Conservation (phyloP, 192 early-diverging fungal genomes). For the Coemansia sp. region DNA sequence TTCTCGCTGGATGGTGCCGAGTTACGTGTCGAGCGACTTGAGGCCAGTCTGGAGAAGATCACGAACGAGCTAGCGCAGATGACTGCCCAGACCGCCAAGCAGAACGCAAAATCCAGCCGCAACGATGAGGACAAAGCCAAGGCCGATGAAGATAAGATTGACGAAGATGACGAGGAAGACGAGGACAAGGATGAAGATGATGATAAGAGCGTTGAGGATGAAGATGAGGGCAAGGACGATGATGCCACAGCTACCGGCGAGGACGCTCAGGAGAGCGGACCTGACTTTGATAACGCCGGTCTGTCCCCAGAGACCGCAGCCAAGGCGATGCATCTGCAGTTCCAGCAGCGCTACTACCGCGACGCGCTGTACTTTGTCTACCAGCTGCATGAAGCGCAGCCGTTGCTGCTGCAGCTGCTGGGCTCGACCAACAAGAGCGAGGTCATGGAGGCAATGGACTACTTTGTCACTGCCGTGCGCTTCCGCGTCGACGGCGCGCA, state of each 20-base stretch:
- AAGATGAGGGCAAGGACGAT: slow-evolving; percentile 19
- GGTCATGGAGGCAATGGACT: slow-evolving; percentile 95
- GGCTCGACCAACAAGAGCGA: slow-evolving; percentile 89
- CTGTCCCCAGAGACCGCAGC: slow-evolving; percentile 55
- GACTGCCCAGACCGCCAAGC: slow-evolving; percentile 23
- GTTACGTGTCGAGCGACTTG: slow-evolving; percentile 69
- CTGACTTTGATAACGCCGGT: slow-evolving; percentile 29
- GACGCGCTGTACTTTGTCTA: slow-evolving; percentile 88
- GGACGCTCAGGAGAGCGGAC: slow-evolving; percentile 18
- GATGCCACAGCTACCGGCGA: slow-evolving; percentile 29
- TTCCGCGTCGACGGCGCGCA: slow-evolving; percentile 81
- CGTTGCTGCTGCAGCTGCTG: slow-evolving; percentile 79
- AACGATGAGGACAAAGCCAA: slow-evolving; percentile 20
- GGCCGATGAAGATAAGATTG: slow-evolving; percentile 9
- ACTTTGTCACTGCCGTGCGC: slow-evolving; percentile 81
- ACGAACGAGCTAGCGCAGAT: slow-evolving; percentile 67
- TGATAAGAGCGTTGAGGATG: slow-evolving; percentile 22
- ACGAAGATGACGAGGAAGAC: slow-evolving; percentile 12
- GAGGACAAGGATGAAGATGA: slow-evolving; percentile 18
- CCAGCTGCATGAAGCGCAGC: slow-evolving; percentile 74
- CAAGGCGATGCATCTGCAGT: slow-evolving; percentile 53
- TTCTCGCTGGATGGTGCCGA: slow-evolving; percentile 86
- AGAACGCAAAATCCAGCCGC: slow-evolving; percentile 17
- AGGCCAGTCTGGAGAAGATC: slow-evolving; percentile 62
- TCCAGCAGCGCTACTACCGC: slow-evolving; percentile 73